Evolutionary conservation across 2,329 filamentous ascomycete genomes (phyloP).

Genomic region (Penicillium sp.): DNA sequence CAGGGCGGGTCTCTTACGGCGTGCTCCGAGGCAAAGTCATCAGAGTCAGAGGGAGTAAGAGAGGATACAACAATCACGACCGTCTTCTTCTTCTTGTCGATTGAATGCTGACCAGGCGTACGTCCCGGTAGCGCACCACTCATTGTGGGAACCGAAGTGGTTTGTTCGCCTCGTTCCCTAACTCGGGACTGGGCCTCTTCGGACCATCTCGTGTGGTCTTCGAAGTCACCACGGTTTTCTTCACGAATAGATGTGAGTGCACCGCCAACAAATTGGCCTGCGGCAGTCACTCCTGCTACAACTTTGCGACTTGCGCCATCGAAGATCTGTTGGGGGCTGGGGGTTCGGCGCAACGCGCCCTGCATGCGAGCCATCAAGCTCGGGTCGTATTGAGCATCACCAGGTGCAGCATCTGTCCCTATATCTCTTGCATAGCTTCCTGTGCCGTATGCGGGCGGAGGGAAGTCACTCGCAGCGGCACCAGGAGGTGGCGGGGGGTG

Average conservation of each 20-base stretch:
- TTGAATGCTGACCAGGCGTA: conserved; percentile 30
- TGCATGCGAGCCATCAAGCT: conserved; percentile 76
- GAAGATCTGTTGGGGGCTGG: conserved; percentile 85
- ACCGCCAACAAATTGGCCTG: conserved; percentile 77
- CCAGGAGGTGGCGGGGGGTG: conserved; percentile 27
- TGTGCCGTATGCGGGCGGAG: conserved; percentile 29
- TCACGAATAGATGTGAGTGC: conserved; percentile 81
- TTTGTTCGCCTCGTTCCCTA: conserved; percentile 33
- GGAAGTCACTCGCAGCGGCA: conserved; percentile 25
- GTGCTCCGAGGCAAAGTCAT: conserved; percentile 67
- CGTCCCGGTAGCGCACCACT: conserved; percentile 33
- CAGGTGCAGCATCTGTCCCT: conserved; percentile 31
- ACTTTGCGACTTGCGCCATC: conserved; percentile 81
- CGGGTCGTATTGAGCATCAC: conserved; percentile 46
- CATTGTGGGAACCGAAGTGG: conserved; percentile 24
- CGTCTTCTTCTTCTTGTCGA: conserved; percentile 63
- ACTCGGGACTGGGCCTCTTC: conserved; percentile 77
- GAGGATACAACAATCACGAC: conserved; percentile 90
- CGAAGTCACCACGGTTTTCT: conserved; percentile 76
- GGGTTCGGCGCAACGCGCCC: conserved; percentile 75
- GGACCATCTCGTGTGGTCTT: conserved; percentile 87
- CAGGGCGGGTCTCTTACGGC: conserved; percentile 62
- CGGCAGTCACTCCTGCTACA: conserved; percentile 77
- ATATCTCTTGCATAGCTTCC: conserved; percentile 36
- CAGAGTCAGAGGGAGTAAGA: conserved; percentile 58